These are phyloP conservation scores for Rhizophora mangle DNA, from an alignment of 345 rosid species.

Conservation along the genomic window DNA sequence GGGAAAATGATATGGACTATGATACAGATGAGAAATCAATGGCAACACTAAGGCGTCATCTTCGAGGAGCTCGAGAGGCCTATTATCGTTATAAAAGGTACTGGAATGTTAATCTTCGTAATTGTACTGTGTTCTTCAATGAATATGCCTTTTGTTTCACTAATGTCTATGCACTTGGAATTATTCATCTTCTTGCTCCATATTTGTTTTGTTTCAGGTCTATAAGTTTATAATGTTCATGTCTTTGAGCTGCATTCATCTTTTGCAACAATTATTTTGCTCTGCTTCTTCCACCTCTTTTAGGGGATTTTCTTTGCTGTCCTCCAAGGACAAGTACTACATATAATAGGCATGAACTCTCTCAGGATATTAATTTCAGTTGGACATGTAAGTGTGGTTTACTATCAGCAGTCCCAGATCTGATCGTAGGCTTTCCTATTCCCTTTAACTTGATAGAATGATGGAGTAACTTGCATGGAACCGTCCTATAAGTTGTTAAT, in stretches of 20 bases:
- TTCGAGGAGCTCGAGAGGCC: slow-evolving; percentile 84
- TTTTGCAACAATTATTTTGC: not conserved
- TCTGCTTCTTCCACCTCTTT: not conserved
- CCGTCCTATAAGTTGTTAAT: too few species aligned
- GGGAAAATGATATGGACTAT: slow-evolving; percentile 99
- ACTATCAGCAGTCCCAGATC: too few species aligned
- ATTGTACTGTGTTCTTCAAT: slow-evolving; percentile 1
- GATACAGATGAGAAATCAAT: slow-evolving; percentile 98
- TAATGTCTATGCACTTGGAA: slow-evolving; percentile 4
- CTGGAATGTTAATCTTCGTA: slow-evolving; percentile 1
- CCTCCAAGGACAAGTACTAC: not conserved
- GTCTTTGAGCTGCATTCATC: not conserved
- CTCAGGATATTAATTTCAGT: not conserved
- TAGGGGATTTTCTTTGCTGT: slow-evolving; percentile 1
- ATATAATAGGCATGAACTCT: too few species aligned
- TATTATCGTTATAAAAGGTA: slow-evolving; percentile 97
- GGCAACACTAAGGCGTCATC: slow-evolving; percentile 98
- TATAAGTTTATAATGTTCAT: not conserved
- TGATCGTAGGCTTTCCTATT: too few species aligned
- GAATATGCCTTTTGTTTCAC: not conserved
- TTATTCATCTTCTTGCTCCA: not conserved
- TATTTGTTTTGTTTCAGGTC: not conserved
- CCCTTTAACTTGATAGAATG: too few species aligned
- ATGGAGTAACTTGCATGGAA: too few species aligned
- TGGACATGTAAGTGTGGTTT: not conserved